A percentile compares a stretch with the other conserved stretches of the same genome.
Evolutionary conservation across 495 filamentous ascomycete species (phyloP).

Genomic region (Glonium stellatum): DNA sequence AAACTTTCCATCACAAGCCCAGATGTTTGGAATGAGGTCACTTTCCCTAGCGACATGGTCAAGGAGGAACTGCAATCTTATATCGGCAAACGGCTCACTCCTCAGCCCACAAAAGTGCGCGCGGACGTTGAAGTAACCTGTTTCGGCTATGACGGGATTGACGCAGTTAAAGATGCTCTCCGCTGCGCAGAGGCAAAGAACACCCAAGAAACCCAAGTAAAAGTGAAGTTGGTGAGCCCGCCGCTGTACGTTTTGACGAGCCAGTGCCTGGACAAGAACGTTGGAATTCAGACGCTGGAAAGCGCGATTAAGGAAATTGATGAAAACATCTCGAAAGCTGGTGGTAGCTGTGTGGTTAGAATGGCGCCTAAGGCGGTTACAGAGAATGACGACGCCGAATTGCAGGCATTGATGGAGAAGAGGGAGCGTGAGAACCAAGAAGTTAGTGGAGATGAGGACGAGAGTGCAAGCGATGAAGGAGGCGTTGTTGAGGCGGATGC

Average conservation of each 20-base stretch:
- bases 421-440: conserved; percentile 95
- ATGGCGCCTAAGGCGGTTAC: conserved; percentile 99
- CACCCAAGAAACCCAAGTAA: conserved; percentile 84
- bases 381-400: conserved; percentile 92
- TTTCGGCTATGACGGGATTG: conserved; percentile 97
- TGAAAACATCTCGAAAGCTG: conserved; percentile 61
- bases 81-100: conserved; percentile 91
- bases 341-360: conserved; percentile 75
- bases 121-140: conserved; percentile 94
- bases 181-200: conserved; percentile 82
- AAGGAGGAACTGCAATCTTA: conserved; percentile 82
- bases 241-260: conserved; percentile 81
- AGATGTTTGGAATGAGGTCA: conserved; percentile 87
- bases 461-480: conserved; percentile 84
- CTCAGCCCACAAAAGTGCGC: conserved; percentile 94
- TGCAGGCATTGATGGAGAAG: conserved; percentile 98
- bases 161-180: conserved; percentile 87
- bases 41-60: conserved; percentile 79
- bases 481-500: conserved; percentile 34
- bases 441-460: conserved; percentile 91
- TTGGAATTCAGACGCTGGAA: conserved; percentile 76
- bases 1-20: conserved; percentile 98
- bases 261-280: conserved; percentile 86
- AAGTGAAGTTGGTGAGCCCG: conserved; percentile 91
- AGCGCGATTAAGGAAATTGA: conserved; percentile 80